Percentiles rank a stretch among this genome's conserved stretches.
phyloP scores from a whole-genome alignment of 2,329 filamentous ascomycete species.

The Thielaviopsis ethacetica region DNA sequence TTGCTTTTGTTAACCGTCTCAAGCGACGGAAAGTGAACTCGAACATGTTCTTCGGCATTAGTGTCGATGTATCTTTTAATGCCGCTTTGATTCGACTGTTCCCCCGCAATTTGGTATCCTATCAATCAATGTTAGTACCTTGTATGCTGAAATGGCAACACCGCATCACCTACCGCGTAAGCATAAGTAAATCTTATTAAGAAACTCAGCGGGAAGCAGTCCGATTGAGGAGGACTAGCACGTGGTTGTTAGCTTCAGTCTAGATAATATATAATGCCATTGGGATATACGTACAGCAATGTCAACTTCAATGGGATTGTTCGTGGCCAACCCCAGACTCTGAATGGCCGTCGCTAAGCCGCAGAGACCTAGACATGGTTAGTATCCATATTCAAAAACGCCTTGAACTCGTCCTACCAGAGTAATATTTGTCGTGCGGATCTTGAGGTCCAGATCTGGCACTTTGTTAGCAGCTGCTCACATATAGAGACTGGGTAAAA shows the following conservation, averaged over 20 bases:
- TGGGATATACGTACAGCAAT: conserved; percentile 39
- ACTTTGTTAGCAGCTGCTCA: conserved; percentile 13
- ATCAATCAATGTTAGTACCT: not conserved
- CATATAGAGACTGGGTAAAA: conserved; percentile 5
- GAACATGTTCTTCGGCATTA: conserved; percentile 34
- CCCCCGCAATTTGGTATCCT: conserved; percentile 22
- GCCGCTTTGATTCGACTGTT: conserved; percentile 21
- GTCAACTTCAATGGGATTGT: conserved; percentile 47
- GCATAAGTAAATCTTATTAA: conserved; percentile 39
- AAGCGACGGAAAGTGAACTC: conserved; percentile 67
- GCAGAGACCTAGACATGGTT: conserved; percentile 41
- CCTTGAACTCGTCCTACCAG: conserved; percentile 19
- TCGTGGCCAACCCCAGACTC: conserved; percentile 42
- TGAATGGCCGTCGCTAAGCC: conserved; percentile 54
- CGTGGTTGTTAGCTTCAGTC: conserved; percentile 1
- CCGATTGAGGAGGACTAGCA: conserved; percentile 64
- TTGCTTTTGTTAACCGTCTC: conserved; percentile 50
- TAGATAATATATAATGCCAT: not conserved
- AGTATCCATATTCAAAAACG: conserved; percentile 13
- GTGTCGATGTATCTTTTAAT: conserved; percentile 1
- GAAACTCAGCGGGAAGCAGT: conserved; percentile 50
- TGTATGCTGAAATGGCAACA: not conserved
- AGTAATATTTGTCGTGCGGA: conserved; percentile 27
- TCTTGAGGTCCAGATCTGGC: conserved; percentile 38
- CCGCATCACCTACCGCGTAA: conserved; percentile 29